Conservation (phyloP, 2,329 filamentous ascomycete species). For the Monosporascus sp. region DNA sequence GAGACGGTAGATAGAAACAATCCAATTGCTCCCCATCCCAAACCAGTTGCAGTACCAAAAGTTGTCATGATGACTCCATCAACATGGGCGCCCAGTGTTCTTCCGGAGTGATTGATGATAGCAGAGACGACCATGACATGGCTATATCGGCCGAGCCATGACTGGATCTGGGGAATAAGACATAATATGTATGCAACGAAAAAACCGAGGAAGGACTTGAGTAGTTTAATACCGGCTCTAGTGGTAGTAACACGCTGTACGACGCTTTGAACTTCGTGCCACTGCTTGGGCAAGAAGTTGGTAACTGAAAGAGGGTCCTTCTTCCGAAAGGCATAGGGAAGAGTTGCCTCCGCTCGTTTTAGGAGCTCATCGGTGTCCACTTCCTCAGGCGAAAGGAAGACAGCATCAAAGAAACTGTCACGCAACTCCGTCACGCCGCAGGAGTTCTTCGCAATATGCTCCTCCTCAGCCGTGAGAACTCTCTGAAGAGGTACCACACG, state of each 20-base stretch:
- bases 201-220: conserved; percentile 51
- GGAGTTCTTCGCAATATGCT: conserved; percentile 28
- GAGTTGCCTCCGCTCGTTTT: conserved; percentile 35
- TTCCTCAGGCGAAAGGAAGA: conserved; percentile 38
- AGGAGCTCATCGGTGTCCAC: conserved; percentile 33
- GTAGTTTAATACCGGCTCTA: conserved; percentile 43
- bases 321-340: conserved; percentile 42
- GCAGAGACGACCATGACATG: conserved; percentile 53
- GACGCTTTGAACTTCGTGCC: conserved; percentile 37
- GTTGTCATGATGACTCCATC: conserved; percentile 49
- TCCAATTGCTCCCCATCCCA: conserved; percentile 51
- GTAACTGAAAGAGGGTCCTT: conserved; percentile 40
- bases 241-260: conserved; percentile 38
- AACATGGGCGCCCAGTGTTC: conserved; percentile 50
- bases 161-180: conserved; percentile 40
- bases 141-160: conserved; percentile 47
- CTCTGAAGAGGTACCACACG: conserved; percentile 6
- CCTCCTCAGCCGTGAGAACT: conserved; percentile 18
- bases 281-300: conserved; percentile 42
- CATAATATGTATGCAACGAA: conserved; percentile 52
- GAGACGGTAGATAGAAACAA: conserved; percentile 49
- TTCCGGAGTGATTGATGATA: conserved; percentile 53
- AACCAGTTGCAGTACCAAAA: conserved; percentile 46
- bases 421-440: conserved; percentile 39
- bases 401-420: conserved; percentile 43